A percentile compares a stretch with the other conserved stretches of the same genome.
These are phyloP conservation scores for Polytrichum formosum DNA, from an alignment of 225 moss, liverwort and hornwort genomes.

Conservation along the genomic window DNA sequence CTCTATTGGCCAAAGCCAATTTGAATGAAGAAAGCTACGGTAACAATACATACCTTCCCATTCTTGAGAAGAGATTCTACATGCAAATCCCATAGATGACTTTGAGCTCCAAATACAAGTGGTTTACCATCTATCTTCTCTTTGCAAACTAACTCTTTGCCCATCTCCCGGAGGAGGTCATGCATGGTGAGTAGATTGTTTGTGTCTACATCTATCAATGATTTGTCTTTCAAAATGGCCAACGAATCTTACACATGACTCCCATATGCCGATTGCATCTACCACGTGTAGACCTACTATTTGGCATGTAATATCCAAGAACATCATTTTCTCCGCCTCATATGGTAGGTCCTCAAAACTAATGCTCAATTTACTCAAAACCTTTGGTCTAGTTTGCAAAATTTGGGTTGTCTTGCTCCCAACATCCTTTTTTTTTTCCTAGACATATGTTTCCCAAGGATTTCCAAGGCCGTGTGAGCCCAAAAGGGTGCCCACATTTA, in stretches of 20 bases:
- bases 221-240: constrained; percentile 1
- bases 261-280: constrained; percentile 8
- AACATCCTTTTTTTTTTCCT: neutral
- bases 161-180: constrained; percentile 8
- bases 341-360: constrained; percentile 4
- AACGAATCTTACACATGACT: constrained; percentile 1
- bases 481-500: no score
- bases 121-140: neutral
- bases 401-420: constrained; percentile 10
- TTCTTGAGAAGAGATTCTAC: neutral
- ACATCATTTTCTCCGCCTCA: constrained; percentile 7
- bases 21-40: neutral
- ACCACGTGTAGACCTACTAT: constrained; percentile 5
- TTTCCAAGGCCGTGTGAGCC: constrained; percentile 20
- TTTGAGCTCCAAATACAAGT: neutral
- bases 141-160: neutral
- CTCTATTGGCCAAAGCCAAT: no score
- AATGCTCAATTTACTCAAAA: constrained; percentile 1
- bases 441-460: constrained; percentile 24
- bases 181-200: constrained; percentile 7
- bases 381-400: neutral
- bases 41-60: neutral
- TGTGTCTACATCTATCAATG: constrained; percentile 2
- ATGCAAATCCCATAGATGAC: constrained; percentile 23
- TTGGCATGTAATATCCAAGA: constrained; percentile 13